Evolutionary conservation across 139 green algal species (phyloP), one percentile per base, ranked within the genome.

Genomic region (Mychonastes homosphaera): DNA sequence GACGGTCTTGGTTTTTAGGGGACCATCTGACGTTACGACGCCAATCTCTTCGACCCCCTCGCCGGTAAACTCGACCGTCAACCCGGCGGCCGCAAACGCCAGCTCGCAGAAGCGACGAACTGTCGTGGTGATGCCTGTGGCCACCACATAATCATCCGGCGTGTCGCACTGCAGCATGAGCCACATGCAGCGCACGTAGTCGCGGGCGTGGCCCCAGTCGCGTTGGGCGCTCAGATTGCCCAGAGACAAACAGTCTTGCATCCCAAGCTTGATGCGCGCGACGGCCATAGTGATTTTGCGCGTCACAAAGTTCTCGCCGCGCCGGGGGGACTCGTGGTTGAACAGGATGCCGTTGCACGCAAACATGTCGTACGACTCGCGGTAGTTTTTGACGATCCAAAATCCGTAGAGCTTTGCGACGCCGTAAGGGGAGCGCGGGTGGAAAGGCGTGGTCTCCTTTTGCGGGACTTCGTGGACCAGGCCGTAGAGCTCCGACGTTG

Each of bases 291-390:
- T 84, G 48, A 87, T 81, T 67, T 91, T 91, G 46, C 83, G 70
- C 6, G 83, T 91, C 8, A 91, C 83, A 59, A 91, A 91, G 18
- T 70, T 87, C 63, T 87, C 77, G 39, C 83, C 83, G 60, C 83
- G 77, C 6, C 76, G 67, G 12, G 83, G 81, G 2, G 65, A 80
- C 67, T 91, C 83, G 63, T 91, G 83, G 68, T 91, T 91, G 78
- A 91, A 91, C 21, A 91, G 74, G 40, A 91, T 84, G 50, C 83
- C 83, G 63, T 88, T 88, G 70, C 77, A 84, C 44, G 72, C 75
- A 53, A 77, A 87, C 62, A 89, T 87, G 53, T 75, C 53, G 63
- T 89, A 88, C 0, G 83, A 69, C 65, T 91, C 79, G 21, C 81
- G 65, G 73, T 88, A 88, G 64, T 88, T 88, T 1, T 79, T 69